A percentile compares a stretch with the other conserved stretches of the same genome.
Evolutionary conservation across 2,329 filamentous ascomycete genomes (phyloP).

Genomic region (Myriangium duriaei): DNA sequence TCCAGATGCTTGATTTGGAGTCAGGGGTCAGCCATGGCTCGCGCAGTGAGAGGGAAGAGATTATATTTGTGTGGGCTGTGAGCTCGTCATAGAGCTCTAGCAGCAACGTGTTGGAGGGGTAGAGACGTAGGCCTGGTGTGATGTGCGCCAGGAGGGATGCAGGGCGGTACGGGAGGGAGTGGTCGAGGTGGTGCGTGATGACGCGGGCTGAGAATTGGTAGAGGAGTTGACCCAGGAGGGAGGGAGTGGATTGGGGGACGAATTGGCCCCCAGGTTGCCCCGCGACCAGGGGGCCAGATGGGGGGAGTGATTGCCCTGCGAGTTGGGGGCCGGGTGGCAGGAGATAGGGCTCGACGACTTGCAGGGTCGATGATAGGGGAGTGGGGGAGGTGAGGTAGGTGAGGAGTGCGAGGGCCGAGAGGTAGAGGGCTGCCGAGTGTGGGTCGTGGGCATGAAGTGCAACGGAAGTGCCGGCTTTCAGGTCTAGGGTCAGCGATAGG

Average conservation of each 20-base stretch:
- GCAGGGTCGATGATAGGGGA: constrained; percentile 21
- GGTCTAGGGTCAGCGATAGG: constrained; percentile 42
- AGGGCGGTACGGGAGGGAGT: constrained; percentile 54
- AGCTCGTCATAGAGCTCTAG: constrained; percentile 52
- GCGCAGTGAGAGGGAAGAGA: constrained; percentile 59
- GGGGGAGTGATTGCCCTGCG: constrained; percentile 29
- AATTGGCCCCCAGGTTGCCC: too few species aligned
- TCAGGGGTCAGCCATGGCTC: constrained; percentile 26
- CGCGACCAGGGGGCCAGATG: constrained; percentile 23
- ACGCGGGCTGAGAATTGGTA: constrained; percentile 58
- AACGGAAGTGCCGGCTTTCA: constrained; percentile 44
- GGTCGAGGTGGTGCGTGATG: constrained; percentile 51
- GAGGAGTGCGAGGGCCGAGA: constrained; percentile 52
- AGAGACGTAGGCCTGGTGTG: constrained; percentile 45
- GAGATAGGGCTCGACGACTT: constrained; percentile 31
- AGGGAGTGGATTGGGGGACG: too few species aligned
- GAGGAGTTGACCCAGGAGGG: constrained; percentile 41
- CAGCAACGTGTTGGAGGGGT: constrained; percentile 67
- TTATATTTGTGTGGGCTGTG: constrained; percentile 57
- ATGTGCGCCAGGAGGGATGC: constrained; percentile 51
- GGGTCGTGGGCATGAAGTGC: constrained; percentile 40
- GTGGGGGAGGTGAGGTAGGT: constrained; percentile 47
- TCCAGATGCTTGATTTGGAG: constrained; percentile 28
- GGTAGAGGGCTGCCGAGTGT: constrained; percentile 40
- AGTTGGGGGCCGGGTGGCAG: constrained; percentile 24